Base-by-base conservation (phyloP, 768 basidiomycete genomes). In the Leccinum olivaceopallidum region DNA sequence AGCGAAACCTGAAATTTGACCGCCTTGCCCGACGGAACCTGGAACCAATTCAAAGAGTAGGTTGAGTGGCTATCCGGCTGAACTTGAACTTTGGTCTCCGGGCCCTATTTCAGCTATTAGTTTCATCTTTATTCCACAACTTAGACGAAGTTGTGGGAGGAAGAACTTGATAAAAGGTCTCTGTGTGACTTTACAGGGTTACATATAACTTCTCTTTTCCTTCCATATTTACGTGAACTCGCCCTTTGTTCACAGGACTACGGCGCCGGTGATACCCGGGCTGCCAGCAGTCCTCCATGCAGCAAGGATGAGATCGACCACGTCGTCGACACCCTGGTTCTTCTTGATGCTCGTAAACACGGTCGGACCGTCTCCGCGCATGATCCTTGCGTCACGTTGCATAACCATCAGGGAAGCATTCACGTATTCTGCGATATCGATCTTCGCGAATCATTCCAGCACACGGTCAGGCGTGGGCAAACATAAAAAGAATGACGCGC, bases 331-430 rank as follows among this genome's bases (percentile, higher is more conserved):
- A 0, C 94, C 94, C 59, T 83, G 86, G 30, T 79, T 80, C 60
- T 92, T 80, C 69, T 90, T 87, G 58, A 99, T 85, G 65, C 90
- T 91, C 1, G 90, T 83, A 74, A 99, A 98, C 20, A 98, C 68
- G 0, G 96, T 99, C 3, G 96, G 96, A 0, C 96, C 96, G 60
- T 89, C 85, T 37, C 95, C 96, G 28, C 96, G 85, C 95, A 99
- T 98, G 62, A 90, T 76, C 70, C 87, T 95, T 2, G 96, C 85
- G 71, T 98, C 96, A 22, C 95, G 84, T 57, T 85, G 87, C 96
- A 99, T 99, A 20, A 99, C 92, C 51, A 90, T 88, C 26, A 98
- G 83, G 0, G 95, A 97, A 0, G 96, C 96, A 30, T 88, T 88
- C 58, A 99, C 96, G 72, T 95, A 83, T 16, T 89, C 87, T 8